phyloP scores from a whole-genome alignment of 1,284 basidiomycete species.

The Pulveroboletus sp. region DNA sequence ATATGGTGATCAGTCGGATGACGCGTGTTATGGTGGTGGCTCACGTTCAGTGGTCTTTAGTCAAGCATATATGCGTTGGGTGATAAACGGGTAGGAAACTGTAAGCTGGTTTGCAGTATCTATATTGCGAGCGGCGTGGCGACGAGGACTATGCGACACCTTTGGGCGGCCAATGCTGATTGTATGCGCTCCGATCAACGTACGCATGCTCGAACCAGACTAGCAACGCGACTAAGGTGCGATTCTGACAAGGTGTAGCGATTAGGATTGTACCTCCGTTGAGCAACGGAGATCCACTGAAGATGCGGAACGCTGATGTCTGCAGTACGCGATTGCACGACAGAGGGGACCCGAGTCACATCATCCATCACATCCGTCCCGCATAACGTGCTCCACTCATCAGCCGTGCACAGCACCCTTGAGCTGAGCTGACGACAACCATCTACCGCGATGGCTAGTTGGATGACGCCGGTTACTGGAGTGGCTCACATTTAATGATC shows the following conservation, averaged over 20 bases:
- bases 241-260: background rate
- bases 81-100: background rate
- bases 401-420: conserved; percentile 13
- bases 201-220: background rate
- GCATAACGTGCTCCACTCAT: background rate
- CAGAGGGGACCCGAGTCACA: background rate
- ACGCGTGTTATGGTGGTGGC: conserved; percentile 3
- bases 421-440: background rate
- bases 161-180: background rate
- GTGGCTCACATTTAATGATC: conserved; percentile 13
- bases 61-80: background rate
- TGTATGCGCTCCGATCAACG: conserved; percentile 8
- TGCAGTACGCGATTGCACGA: no score
- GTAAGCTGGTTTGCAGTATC: background rate
- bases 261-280: no score
- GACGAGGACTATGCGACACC: background rate
- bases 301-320: no score
- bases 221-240: background rate
- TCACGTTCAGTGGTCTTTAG: conserved; percentile 6
- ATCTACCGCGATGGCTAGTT: background rate
- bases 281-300: no score
- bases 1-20: conserved; percentile 3
- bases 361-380: background rate
- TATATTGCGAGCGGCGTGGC: background rate
- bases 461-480: conserved; percentile 6